phyloP scores from a whole-genome alignment of 2,329 filamentous ascomycete genomes.

The Monosporascus sp. region DNA sequence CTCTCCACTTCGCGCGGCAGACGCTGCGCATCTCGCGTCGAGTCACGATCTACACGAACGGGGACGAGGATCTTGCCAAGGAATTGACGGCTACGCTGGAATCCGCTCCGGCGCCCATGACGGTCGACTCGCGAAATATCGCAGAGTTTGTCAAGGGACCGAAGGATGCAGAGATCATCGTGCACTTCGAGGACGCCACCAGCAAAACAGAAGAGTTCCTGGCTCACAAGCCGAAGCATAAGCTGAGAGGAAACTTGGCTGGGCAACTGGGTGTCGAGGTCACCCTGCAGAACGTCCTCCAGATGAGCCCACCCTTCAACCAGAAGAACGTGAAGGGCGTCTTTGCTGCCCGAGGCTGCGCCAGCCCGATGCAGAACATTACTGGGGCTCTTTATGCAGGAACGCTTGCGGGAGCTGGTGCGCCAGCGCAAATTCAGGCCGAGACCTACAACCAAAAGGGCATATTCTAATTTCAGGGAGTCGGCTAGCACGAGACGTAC shows the following conservation, averaged over 20 bases:
- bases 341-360: slow-evolving; percentile 2
- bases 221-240: slow-evolving; percentile 9
- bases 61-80: slow-evolving; percentile 3
- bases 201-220: slow-evolving; percentile 6
- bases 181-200: slow-evolving; percentile 4
- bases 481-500: too few species aligned
- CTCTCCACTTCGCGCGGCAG: too few species aligned
- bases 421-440: not conserved
- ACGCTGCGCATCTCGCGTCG: too few species aligned
- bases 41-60: not conserved
- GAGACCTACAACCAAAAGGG: not conserved
- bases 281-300: not conserved
- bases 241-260: slow-evolving; percentile 4
- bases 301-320: slow-evolving; percentile 6
- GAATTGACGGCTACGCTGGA: slow-evolving; percentile 2
- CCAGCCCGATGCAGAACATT: not conserved
- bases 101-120: slow-evolving; percentile 5
- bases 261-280: slow-evolving; percentile 11
- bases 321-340: slow-evolving; percentile 10
- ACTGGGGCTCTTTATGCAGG: not conserved
- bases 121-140: slow-evolving; percentile 4
- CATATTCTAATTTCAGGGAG: not conserved
- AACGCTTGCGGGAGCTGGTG: not conserved
- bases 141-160: slow-evolving; percentile 2
- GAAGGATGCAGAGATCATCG: not conserved